Evolutionary conservation across 2,329 filamentous ascomycete species (phyloP).

Genomic region (Metarhizium brunneum): DNA sequence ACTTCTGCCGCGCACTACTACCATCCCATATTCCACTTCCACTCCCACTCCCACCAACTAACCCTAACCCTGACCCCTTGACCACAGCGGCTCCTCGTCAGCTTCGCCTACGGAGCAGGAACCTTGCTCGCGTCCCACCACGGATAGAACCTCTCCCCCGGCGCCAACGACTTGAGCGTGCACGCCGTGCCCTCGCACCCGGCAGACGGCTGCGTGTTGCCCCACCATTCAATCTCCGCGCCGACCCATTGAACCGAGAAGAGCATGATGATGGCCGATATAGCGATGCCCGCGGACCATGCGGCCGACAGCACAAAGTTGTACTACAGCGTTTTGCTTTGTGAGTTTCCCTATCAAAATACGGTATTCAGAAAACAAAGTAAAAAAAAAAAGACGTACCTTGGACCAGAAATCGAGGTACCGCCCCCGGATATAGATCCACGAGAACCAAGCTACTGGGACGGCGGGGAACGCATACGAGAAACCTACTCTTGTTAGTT

Average conservation of each 20-base stretch:
- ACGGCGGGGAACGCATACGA: conserved; percentile 38
- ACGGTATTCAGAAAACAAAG: not conserved
- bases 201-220: conserved; percentile 22
- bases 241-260: conserved; percentile 34
- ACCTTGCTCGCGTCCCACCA: conserved; percentile 15
- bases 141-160: conserved; percentile 18
- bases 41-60: not conserved
- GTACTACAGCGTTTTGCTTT: conserved; percentile 18
- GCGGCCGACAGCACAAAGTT: conserved; percentile 39
- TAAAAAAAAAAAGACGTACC: not conserved
- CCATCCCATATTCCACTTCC: too few species aligned
- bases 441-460: conserved; percentile 36
- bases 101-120: conserved; percentile 10
- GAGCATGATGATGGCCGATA: conserved; percentile 38
- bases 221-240: conserved; percentile 34
- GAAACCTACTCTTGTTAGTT: conserved; percentile 13
- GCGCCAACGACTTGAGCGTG: conserved; percentile 11
- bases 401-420: conserved; percentile 39
- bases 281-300: conserved; percentile 33
- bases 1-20: too few species aligned
- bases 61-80: not conserved
- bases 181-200: conserved; percentile 17
- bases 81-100: too few species aligned
- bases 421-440: conserved; percentile 35
- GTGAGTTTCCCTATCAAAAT: not conserved